phyloP scores from a whole-genome alignment of 768 basidiomycete genomes.

The Kwoniella pini region DNA sequence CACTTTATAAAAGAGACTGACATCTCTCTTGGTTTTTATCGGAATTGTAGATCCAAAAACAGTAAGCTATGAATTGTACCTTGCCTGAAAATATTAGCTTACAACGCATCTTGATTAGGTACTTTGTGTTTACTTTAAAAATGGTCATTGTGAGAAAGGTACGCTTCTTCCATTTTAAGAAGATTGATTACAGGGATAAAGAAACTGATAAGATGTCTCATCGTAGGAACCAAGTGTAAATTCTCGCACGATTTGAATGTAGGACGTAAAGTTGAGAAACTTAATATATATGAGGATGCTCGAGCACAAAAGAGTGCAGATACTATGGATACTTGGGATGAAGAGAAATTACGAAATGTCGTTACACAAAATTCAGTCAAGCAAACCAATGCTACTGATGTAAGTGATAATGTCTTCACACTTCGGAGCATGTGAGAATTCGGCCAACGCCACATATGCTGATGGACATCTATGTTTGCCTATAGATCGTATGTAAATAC shows the following conservation, averaged over 20 bases:
- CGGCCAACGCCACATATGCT: no score
- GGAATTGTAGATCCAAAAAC: slow-evolving; percentile 80
- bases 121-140: slow-evolving; percentile 88
- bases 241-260: slow-evolving; percentile 92
- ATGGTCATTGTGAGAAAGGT: slow-evolving; percentile 90
- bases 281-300: slow-evolving; percentile 85
- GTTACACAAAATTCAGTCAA: slow-evolving; percentile 70
- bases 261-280: slow-evolving; percentile 90
- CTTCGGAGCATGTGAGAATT: no score
- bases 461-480: background rate
- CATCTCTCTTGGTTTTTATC: no score
- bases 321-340: slow-evolving; percentile 98
- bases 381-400: slow-evolving; percentile 92
- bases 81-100: no score
- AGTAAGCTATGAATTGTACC: slow-evolving; percentile 28
- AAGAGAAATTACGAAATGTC: slow-evolving; percentile 86
- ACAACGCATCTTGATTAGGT: no score
- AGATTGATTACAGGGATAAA: background rate
- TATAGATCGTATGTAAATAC: slow-evolving; percentile 92
- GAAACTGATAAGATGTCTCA: background rate
- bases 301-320: slow-evolving; percentile 71
- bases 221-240: slow-evolving; percentile 70
- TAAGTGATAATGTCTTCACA: no score
- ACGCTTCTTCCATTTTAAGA: slow-evolving; percentile 2
- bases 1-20: no score